A percentile compares a stretch with the other conserved stretches of the same genome.
Evolutionary conservation across 257 asterid genomes (phyloP).

Genomic region (Forsythia viridissima): DNA sequence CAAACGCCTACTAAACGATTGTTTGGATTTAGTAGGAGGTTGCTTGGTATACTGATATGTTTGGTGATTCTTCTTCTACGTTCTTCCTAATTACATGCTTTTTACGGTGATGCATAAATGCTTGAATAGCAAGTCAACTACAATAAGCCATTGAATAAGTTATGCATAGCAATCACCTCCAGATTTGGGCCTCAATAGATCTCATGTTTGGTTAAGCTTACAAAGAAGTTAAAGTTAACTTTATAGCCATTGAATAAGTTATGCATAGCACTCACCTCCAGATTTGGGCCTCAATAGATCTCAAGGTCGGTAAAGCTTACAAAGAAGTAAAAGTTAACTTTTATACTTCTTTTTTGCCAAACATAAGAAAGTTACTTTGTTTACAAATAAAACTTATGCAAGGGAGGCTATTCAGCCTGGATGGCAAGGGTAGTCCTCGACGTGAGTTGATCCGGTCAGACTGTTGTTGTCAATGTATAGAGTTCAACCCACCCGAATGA

Average conservation of each 20-base stretch:
- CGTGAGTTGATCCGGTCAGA: too few species aligned
- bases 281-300: background rate
- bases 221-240: background rate
- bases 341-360: background rate
- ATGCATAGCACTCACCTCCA: background rate
- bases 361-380: too few species aligned
- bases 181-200: background rate
- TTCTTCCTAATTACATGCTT: background rate
- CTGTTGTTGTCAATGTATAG: background rate
- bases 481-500: background rate
- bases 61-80: background rate
- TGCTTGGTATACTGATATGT: too few species aligned
- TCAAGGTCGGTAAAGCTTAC: background rate
- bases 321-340: background rate
- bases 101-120: background rate
- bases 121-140: too few species aligned
- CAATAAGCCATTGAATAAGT: background rate
- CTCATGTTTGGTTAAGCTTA: background rate
- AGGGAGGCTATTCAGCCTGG: background rate
- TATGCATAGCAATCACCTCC: background rate
- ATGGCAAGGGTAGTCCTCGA: too few species aligned
- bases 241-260: background rate
- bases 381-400: too few species aligned
- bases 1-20: background rate
- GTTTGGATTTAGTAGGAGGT: background rate